Conservation (phyloP, 768 basidiomycete species). For the Boletus subparvulus region DNA sequence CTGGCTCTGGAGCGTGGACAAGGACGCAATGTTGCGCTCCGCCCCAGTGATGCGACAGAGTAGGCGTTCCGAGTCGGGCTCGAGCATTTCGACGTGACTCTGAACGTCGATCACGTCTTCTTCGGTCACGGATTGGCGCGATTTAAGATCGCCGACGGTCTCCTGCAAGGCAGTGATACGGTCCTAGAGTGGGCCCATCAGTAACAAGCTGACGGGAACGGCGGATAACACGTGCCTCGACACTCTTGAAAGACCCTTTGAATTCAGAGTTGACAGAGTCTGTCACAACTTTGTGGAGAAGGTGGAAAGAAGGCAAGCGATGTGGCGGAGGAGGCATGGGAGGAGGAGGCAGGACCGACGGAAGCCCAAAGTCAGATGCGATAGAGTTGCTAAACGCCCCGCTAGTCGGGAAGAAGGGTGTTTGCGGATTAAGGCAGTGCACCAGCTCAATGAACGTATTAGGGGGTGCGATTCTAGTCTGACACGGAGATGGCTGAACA, state of each 20-base stretch:
- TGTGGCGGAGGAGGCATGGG: constrained; percentile 4
- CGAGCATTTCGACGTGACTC: constrained; percentile 39
- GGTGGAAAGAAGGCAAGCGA: constrained; percentile 14
- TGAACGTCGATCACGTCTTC: constrained; percentile 35
- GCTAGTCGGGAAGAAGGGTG: constrained; percentile 16
- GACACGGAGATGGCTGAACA: constrained; percentile 1
- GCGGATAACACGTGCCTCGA: constrained; percentile 17
- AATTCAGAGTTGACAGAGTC: constrained; percentile 26
- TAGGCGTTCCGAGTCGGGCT: constrained; percentile 33
- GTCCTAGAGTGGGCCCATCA: constrained; percentile 18
- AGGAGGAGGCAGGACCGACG: constrained; percentile 10
- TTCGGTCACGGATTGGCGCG: constrained; percentile 27
- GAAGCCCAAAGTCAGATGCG: constrained; percentile 16
- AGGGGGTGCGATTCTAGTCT: constrained; percentile 14
- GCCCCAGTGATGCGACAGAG: constrained; percentile 27
- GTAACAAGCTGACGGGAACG: neutral
- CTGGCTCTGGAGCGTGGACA: constrained; percentile 29
- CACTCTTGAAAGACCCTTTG: constrained; percentile 18
- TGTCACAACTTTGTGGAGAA: constrained; percentile 13
- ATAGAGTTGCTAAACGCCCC: constrained; percentile 24
- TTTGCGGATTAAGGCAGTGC: constrained; percentile 18
- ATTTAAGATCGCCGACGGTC: constrained; percentile 19
- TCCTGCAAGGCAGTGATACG: constrained; percentile 23
- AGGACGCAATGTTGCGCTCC: constrained; percentile 32
- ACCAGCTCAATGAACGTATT: constrained; percentile 13